Evolutionary conservation across 345 rosid genomes (phyloP), one percentile per base, ranked within the genome.

Genomic region (Diplotaxis tenuifolia): DNA sequence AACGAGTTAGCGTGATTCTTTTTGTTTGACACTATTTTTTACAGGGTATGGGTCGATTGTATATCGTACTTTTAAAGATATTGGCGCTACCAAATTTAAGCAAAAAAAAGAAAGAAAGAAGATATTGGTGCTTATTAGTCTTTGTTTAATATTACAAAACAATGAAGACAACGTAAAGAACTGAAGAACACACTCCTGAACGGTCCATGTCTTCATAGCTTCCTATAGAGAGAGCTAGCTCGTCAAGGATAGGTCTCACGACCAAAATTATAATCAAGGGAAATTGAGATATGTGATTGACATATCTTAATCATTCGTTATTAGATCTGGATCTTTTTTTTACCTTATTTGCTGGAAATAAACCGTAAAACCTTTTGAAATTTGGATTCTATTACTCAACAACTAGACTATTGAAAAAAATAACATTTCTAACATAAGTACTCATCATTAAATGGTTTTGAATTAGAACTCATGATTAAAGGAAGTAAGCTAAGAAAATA

Each of bases 1-100:
- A 54, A 64, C 20, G 49, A 58, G 53, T 20, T 65, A 52, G 34
- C 27, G 59, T 73, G 65, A 55, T 22, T 7, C 5, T 29, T 29
- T 29, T 29, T 29, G 32, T 29, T 29, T 29, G 32, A 29, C 32
- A 29, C 5, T 29, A 29, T 29, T 29, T 29, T 29, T 70, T 58
- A 58, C 18, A 25, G 45, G 45, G 60, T 28, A 71, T 49, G 67
- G 60, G 50, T 20, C 34, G 15, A 49, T 20, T 60, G 34, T 49
- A 34, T 20, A 29, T 42, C 57, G 29, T 57, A 40, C 20, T 25
- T 42, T 42, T n/a, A 29, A 52, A 65, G 15, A 49, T 49, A 25
- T 25, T 25, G 28, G 28, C n/a, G n/a, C n/a, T n/a, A n/a, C n/a
- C n/a, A n/a, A 32, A 32, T 32, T 32, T 32, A 7, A 32, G 10